A percentile compares a stretch with the other conserved stretches of the same genome.
Evolutionary conservation across 2,329 filamentous ascomycete genomes (phyloP).

Genomic region (Ceratocystiopsis sp.): DNA sequence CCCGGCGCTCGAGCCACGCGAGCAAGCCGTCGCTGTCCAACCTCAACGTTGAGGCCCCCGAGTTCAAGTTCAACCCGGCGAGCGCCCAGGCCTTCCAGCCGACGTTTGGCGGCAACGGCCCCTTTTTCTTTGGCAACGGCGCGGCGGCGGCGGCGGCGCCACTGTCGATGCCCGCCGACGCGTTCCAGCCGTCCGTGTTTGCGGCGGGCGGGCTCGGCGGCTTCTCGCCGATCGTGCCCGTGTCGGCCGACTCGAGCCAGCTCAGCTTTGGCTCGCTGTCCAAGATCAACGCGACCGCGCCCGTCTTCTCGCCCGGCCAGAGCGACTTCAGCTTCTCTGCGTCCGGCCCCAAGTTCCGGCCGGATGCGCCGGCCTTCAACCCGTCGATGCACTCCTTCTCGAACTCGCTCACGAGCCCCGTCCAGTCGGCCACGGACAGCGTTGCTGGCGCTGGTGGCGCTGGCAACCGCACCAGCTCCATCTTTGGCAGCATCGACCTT

Average conservation of each 20-base stretch:
- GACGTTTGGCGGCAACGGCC: constrained; percentile 10
- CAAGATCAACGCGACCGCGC: constrained; percentile 52
- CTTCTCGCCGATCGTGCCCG: too few species aligned
- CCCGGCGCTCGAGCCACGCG: constrained; percentile 37
- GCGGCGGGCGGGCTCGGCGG: constrained; percentile 16
- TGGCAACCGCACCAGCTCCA: constrained; percentile 28
- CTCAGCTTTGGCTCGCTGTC: constrained; percentile 25
- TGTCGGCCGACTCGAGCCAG: constrained; percentile 21
- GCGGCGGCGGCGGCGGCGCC: constrained; percentile 1
- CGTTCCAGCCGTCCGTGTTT: constrained; percentile 32
- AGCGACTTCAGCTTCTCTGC: constrained; percentile 53
- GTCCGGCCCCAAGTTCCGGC: constrained; percentile 51
- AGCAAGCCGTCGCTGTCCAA: constrained; percentile 59
- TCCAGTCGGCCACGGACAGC: constrained; percentile 27
- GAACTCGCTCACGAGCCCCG: constrained; percentile 28
- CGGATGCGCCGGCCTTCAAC: constrained; percentile 61
- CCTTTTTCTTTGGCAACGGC: constrained; percentile 31
- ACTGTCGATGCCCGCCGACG: not conserved
- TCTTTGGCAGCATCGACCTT: constrained; percentile 55
- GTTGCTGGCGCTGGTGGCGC: constrained; percentile 9
- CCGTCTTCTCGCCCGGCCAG: constrained; percentile 52
- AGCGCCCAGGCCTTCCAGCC: constrained; percentile 35
- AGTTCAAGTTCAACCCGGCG: constrained; percentile 61
- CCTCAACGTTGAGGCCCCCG: constrained; percentile 76
- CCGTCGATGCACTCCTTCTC: constrained; percentile 32